phyloP scores from a whole-genome alignment of 768 basidiomycete species.

The Daedalea quercina region DNA sequence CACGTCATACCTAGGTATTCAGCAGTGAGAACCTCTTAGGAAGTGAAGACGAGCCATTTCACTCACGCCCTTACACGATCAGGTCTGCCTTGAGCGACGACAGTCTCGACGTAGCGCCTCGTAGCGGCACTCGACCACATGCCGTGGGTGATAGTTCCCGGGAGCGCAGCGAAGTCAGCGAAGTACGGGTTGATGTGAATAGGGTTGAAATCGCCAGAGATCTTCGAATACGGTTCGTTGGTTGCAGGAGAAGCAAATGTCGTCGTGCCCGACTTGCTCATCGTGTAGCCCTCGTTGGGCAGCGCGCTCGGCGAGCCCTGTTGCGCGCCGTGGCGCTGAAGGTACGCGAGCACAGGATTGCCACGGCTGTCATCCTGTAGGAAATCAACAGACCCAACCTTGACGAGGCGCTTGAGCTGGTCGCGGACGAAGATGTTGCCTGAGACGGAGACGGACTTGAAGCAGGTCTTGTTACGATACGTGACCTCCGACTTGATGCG shows the following conservation, averaged over 20 bases:
- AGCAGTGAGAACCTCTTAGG: conserved; percentile 8
- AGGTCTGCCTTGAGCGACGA: conserved; percentile 89
- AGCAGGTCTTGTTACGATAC: conserved; percentile 88
- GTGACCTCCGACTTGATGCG: conserved; percentile 78
- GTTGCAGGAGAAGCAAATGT: conserved; percentile 79
- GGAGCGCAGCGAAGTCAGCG: conserved; percentile 86
- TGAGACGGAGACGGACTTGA: conserved; percentile 69
- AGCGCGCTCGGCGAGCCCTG: conserved; percentile 75
- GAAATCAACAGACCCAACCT: conserved; percentile 85
- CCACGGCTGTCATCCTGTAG: conserved; percentile 83
- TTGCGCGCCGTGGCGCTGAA: conserved; percentile 83
- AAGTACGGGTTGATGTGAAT: conserved; percentile 99
- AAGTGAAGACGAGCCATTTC: neutral
- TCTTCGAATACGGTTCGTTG: conserved; percentile 92
- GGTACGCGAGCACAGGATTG: conserved; percentile 89
- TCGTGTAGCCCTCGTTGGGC: conserved; percentile 79
- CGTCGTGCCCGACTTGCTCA: conserved; percentile 58
- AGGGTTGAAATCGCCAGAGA: conserved; percentile 98
- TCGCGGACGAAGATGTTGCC: conserved; percentile 87
- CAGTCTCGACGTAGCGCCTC: conserved; percentile 84
- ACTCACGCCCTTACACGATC: conserved; percentile 84
- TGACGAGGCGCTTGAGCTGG: conserved; percentile 81
- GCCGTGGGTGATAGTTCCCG: conserved; percentile 96
- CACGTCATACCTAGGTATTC: conserved; percentile 68
- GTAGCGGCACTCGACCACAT: conserved; percentile 97